Evolutionary conservation across 345 rosid species (phyloP), one percentile per base, ranked within the genome.

Genomic region (Toxicodendron radicans): DNA sequence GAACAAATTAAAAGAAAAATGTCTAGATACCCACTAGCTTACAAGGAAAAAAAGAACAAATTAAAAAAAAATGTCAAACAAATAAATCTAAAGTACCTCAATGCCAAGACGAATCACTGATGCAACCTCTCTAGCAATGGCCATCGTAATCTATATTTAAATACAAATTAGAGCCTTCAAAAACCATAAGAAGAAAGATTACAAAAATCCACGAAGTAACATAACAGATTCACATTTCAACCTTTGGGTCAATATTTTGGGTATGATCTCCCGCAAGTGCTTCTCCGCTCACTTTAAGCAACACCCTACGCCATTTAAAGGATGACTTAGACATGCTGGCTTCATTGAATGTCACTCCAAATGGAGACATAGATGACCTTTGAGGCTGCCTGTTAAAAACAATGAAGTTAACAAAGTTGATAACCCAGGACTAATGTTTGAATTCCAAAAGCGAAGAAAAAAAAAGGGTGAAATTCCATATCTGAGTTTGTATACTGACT

Each of bases 201-300:
- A 48, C 21, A 56, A 17, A 76, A 70, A 71, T 35, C 20, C 2
- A 58, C 0, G 43, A 46, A 46, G 2, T 12, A 61, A 48, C 35
- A 70, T 17, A 13, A 59, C 73, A 56, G 23, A 75, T 75, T 60
- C 24, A 51, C 32, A 30, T 73, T 75, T 60, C 24, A 82, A 92
- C 99, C 95, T 92, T 95, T 3, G 97, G 98, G 72, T 91, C 98
- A 52, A 95, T 95, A 61, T 92, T 92, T 77, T 95, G 97, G 14
- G 70, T 23, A 24, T 79, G 83, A 78, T 95, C 97, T 46, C 99
- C 97, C 0, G 98, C 97, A 72, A 95, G 99, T 69, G 99, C 99
- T 89, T 92, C 97, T 71, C 98, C 98, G 63, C 97, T 95, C 57
- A 92, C 99, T 85, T 95, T 95, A 71, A 95, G 99, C 84, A 95